Evolutionary conservation across 805 yeast genomes (phyloP).

Genomic region (Cyberlindnera lachancei): DNA sequence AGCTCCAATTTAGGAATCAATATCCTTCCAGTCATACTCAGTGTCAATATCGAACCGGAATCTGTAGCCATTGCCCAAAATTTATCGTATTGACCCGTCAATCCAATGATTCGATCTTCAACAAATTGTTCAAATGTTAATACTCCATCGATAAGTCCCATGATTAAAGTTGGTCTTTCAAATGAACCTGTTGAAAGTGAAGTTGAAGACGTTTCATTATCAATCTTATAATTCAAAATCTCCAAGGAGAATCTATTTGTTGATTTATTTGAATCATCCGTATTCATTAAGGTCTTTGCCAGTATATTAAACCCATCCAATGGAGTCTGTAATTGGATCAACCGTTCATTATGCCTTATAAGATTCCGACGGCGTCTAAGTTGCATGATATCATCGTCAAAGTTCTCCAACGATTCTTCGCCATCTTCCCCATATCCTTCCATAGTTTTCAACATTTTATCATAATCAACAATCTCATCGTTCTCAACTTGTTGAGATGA

Average conservation of each 20-base stretch:
- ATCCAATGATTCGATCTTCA: slow-evolving; percentile 30
- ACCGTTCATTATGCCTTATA: slow-evolving; percentile 22
- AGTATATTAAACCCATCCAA: slow-evolving; percentile 8
- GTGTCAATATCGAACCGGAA: slow-evolving; percentile 43
- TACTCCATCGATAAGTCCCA: slow-evolving; percentile 29
- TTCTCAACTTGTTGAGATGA: slow-evolving; percentile 20
- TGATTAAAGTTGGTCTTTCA: slow-evolving; percentile 30
- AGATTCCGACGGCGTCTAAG: slow-evolving; percentile 27
- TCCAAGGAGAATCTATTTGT: background rate
- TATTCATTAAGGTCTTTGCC: slow-evolving; percentile 21
- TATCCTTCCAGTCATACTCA: slow-evolving; percentile 38
- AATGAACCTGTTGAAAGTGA: no score
- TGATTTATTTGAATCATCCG: slow-evolving; percentile 2
- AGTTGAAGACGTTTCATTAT: no score
- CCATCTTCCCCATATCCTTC: no score
- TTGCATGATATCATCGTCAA: no score
- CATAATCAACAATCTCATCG: slow-evolving; percentile 22
- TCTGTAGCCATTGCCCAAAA: slow-evolving; percentile 53
- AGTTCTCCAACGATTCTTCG: slow-evolving; percentile 40
- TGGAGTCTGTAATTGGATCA: slow-evolving; percentile 9
- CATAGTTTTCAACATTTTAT: no score
- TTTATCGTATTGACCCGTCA: slow-evolving; percentile 32
- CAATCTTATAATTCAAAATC: slow-evolving; percentile 23
- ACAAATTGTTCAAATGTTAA: slow-evolving; percentile 34
- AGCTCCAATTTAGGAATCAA: slow-evolving; percentile 43